phyloP scores from a whole-genome alignment of 495 filamentous ascomycete genomes.

The Penicillium silybi region DNA sequence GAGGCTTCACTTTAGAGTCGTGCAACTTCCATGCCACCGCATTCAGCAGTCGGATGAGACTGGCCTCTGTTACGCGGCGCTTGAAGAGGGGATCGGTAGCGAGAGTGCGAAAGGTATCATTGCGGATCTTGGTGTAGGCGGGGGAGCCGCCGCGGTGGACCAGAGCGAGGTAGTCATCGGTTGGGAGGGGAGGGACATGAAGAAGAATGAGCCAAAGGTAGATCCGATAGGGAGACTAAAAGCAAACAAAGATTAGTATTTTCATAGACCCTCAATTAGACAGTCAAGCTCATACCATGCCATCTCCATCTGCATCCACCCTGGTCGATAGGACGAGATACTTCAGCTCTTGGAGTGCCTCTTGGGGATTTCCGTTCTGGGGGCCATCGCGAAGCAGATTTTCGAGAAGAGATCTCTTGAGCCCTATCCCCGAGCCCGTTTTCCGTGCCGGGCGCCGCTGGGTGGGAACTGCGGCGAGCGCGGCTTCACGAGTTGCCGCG shows the following conservation, averaged over 20 bases:
- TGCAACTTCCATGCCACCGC: constrained; percentile 91
- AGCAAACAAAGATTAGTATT: neutral
- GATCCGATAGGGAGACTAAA: constrained; percentile 83
- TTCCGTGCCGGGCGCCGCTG: constrained; percentile 50
- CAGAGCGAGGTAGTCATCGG: constrained; percentile 82
- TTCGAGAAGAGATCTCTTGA: constrained; percentile 61
- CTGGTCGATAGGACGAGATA: constrained; percentile 74
- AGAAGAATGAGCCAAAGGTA: constrained; percentile 95
- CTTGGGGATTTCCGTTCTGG: constrained; percentile 59
- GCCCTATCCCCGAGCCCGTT: constrained; percentile 51
- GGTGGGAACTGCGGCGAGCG: constrained; percentile 25
- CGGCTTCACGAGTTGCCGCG: constrained; percentile 44
- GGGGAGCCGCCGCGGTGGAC: constrained; percentile 91
- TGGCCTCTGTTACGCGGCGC: constrained; percentile 89
- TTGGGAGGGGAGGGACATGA: constrained; percentile 74
- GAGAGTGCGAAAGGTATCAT: constrained; percentile 95
- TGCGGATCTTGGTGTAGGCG: constrained; percentile 93
- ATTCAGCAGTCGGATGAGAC: constrained; percentile 92
- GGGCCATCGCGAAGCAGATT: constrained; percentile 67
- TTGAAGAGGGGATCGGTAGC: constrained; percentile 95
- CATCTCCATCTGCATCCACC: constrained; percentile 78
- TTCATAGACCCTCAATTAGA: neutral
- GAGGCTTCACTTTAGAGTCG: constrained; percentile 59
- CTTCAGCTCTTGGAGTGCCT: constrained; percentile 69
- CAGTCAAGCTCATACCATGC: constrained; percentile 61